phyloP scores from a whole-genome alignment of 768 basidiomycete genomes.

The Podaxis sp. region DNA sequence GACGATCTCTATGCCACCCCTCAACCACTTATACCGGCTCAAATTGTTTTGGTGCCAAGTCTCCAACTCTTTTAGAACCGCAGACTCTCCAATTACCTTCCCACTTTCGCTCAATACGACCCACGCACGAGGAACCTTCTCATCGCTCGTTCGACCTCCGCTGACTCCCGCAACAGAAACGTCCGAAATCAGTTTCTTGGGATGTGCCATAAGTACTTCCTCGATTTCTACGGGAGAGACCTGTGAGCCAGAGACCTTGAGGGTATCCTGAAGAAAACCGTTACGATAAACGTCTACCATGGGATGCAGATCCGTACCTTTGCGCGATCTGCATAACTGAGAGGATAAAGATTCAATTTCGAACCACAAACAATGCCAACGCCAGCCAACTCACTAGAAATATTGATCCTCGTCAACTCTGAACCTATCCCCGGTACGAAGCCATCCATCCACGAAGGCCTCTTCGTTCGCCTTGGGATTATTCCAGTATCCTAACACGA shows the following conservation, averaged over 20 bases:
- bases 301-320: constrained; percentile 44
- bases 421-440: constrained; percentile 72
- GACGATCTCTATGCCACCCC: constrained; percentile 69
- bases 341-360: neutral
- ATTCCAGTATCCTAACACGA: constrained; percentile 69
- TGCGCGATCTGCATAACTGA: constrained; percentile 69
- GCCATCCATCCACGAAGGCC: constrained; percentile 71
- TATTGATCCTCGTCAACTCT: constrained; percentile 54
- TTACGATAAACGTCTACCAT: neutral
- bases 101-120: constrained; percentile 61
- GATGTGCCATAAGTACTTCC: constrained; percentile 60
- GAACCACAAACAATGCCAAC: neutral
- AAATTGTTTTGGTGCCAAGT: constrained; percentile 60
- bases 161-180: constrained; percentile 70
- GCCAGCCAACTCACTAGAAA: constrained; percentile 53
- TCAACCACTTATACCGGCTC: constrained; percentile 74
- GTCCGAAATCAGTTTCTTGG: constrained; percentile 60
- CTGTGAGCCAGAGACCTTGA: constrained; percentile 77
- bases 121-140: constrained; percentile 78
- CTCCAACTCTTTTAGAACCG: constrained; percentile 47
- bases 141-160: constrained; percentile 66
- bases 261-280: constrained; percentile 52
- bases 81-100: constrained; percentile 39
- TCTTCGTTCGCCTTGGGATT: constrained; percentile 62
- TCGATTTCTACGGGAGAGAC: constrained; percentile 84